Base-by-base conservation (phyloP, 345 rosid genomes). In the Citrus australasica region DNA sequence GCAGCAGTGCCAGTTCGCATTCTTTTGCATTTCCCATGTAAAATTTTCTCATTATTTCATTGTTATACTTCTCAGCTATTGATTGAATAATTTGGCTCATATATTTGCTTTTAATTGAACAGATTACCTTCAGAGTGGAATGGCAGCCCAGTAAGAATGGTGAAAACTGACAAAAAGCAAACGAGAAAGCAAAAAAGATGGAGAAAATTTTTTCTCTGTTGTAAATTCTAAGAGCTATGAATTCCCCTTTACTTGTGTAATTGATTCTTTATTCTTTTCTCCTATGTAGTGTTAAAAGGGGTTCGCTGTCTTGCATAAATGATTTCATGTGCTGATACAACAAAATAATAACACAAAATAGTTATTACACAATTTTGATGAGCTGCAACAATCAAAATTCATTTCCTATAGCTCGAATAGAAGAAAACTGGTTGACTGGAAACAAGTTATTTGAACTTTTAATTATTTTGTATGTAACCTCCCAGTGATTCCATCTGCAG, bases 11-110 rank as follows among this genome's bases (percentile, higher is more conserved):
- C 76, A 81, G 86, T 74, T 80, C 82, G 10, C 62, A 19, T 24
- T 83, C 88, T 3, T 88, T 88, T 56, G 82, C 84, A 32, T 88
- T 88, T 71, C 90, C 90, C 25, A 35, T 82, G 90, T 85, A 88
- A 81, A 40, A 5, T 28, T 11, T 28, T 6, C 13, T 40, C 53
- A 37, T 67, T 7, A 21, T 19, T 24, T 67, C 33, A 17, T 46
- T 28, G 13, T 16, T 42, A 19, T 48, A 32, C 73, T 22, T 13
- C 25, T 69, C 55, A 17, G 60, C 27, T 69, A 24, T 25, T 21
- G 32, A 22, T 65, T 71, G 62, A 7, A 63, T 28, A 4, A 11
- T 38, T 28, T 55, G 58, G 60, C 25, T 80, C 2, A 73, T 37
- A 6, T 6, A 22, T 68, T 5, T 40, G 42, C 33, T 74, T 77